Base-by-base conservation (phyloP, 1,284 basidiomycete genomes). In the Phlebopus sp. region DNA sequence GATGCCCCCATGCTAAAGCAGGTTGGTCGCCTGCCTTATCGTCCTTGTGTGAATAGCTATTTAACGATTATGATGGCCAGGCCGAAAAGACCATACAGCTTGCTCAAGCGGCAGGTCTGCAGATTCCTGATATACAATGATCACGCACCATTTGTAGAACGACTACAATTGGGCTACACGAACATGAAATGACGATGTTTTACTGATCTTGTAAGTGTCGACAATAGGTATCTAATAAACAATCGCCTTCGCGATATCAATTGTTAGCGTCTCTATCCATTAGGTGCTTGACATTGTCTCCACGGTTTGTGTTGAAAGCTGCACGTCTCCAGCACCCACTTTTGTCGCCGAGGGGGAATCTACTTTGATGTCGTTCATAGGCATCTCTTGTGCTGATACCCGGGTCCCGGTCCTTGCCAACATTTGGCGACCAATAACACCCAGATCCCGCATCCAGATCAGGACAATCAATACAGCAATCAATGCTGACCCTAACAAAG, bases 1-100 rank as follows among this genome's bases (percentile, higher is more conserved):
- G 94, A 97, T 67, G 90, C 90, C 6, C 92, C 93, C 0, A 90
- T 96, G 85, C 75, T 94, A 49, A 90, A 91, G 64, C 88, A 90
- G 77, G 87, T 82, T 47, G 34, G 70, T 58, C n/a, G 34, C 5
- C 40, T 48, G 14, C 31, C 21, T 39, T 25, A 27, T 40, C 18
- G 10, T 14, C 15, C 2, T 21, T 5, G 17, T 21, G 4, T 10
- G 11, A 29, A 8, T 8, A 29, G 9, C 7, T 29, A 29, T 8
- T 29, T 8, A 29, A 29, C 7, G 2, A 29, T 29, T 29, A 10
- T 37, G n/a, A 15, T 10, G 27, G 27, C 17, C 59, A 86, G 82
- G 89, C 89, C 2, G 72, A 80, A 56, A 80, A 78, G 44, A 78
- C 77, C 5, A 69, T 92, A 21, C 66, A 68, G 0, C 68, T 81